Evolutionary conservation across 768 basidiomycete genomes (phyloP).

Genomic region (Podaxis sp.): DNA sequence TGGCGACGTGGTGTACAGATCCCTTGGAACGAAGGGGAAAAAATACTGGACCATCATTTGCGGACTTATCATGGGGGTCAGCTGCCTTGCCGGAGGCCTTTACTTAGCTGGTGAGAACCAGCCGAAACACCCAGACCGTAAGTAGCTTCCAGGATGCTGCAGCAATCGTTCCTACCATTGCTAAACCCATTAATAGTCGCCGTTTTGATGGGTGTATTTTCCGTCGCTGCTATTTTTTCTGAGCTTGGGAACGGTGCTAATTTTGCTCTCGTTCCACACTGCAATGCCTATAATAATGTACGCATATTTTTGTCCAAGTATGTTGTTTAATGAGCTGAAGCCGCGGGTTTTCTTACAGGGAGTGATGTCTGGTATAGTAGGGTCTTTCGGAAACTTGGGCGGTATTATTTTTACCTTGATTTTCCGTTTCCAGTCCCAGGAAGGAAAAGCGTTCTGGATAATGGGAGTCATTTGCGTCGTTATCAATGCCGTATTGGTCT

Average conservation of each 20-base stretch:
- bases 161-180: conserved; percentile 17
- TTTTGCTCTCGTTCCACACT: conserved; percentile 17
- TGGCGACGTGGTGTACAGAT: conserved; percentile 43
- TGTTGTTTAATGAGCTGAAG: too few relatives aligned
- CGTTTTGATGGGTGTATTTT: conserved; percentile 2
- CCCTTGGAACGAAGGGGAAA: conserved; percentile 42
- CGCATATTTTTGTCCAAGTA: neutral
- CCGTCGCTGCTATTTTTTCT: conserved; percentile 13
- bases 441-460: conserved; percentile 47
- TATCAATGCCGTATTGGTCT: conserved; percentile 24
- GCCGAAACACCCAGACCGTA: conserved; percentile 48
- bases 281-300: conserved; percentile 17
- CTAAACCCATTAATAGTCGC: neutral
- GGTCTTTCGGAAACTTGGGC: conserved; percentile 37
- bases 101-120: conserved; percentile 31
- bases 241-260: conserved; percentile 17
- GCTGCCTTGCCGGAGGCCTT: conserved; percentile 44
- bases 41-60: conserved; percentile 43
- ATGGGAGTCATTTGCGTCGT: conserved; percentile 39
- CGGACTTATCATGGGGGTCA: conserved; percentile 43
- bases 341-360: conserved; percentile 18
- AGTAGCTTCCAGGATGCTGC: neutral
- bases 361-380: conserved; percentile 36
- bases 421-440: conserved; percentile 41
- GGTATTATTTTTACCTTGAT: conserved; percentile 49